phyloP scores from a whole-genome alignment of 371 early-diverging fungal species.

The Chytridium lagenaria region DNA sequence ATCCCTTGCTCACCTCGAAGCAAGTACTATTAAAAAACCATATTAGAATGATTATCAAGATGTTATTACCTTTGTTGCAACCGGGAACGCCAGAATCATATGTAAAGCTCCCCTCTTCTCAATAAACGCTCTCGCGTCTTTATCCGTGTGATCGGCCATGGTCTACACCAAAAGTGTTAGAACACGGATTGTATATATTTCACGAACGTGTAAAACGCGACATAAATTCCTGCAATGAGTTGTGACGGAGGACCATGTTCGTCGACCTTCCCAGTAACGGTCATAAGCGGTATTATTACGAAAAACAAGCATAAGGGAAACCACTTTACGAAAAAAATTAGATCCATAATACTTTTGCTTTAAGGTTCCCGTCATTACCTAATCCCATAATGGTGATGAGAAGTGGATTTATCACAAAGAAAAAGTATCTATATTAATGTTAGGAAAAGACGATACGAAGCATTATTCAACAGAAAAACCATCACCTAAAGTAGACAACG shows the following conservation, averaged over 20 bases:
- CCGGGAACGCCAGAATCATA: not conserved
- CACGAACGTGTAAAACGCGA: slow-evolving; percentile 68
- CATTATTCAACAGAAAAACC: no score
- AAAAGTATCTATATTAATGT: no score
- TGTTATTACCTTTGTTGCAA: not conserved
- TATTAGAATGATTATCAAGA: no score
- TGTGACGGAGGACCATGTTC: slow-evolving; percentile 66
- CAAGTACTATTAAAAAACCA: no score
- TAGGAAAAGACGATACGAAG: no score
- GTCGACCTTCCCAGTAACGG: slow-evolving; percentile 77
- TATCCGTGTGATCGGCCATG: not conserved
- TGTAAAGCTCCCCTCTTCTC: not conserved
- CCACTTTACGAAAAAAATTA: no score
- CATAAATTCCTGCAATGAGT: slow-evolving; percentile 59
- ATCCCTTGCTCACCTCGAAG: not conserved
- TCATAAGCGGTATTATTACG: slow-evolving; percentile 78
- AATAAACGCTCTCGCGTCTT: not conserved
- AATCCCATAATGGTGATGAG: no score
- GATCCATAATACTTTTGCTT: no score
- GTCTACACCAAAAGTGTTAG: not conserved
- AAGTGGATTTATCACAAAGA: no score
- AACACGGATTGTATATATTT: slow-evolving; percentile 38
- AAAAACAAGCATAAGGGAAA: no score
- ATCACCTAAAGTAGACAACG: no score
- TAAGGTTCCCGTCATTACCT: no score